These are phyloP conservation scores for Ustanciosporium gigantosporum DNA, from an alignment of 1,284 basidiomycete species.

Conservation along the genomic window DNA sequence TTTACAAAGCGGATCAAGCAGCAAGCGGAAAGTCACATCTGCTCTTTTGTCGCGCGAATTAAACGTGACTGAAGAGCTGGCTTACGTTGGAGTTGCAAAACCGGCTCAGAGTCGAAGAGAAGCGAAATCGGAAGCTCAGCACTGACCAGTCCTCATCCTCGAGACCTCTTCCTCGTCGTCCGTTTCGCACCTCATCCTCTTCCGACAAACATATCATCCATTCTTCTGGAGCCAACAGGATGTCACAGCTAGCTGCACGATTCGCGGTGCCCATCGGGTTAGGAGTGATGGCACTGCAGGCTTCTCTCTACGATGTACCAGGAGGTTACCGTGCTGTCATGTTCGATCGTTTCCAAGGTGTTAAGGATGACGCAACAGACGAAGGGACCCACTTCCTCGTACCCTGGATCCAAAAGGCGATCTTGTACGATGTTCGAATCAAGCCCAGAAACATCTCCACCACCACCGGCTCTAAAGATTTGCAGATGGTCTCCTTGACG, in stretches of 20 bases:
- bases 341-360: constrained; percentile 96
- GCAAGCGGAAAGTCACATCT: too few species aligned
- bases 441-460: constrained; percentile 95
- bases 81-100: background rate
- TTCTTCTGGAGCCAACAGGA: too few species aligned
- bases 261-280: constrained; percentile 59
- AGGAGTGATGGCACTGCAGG: constrained; percentile 59
- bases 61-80: too few species aligned
- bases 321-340: constrained; percentile 89
- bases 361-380: constrained; percentile 62
- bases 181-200: too few species aligned
- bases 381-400: constrained; percentile 97
- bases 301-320: constrained; percentile 61
- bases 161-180: too few species aligned
- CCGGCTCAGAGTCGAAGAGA: too few species aligned
- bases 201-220: background rate
- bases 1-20: too few species aligned
- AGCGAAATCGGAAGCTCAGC: background rate
- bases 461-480: constrained; percentile 89
- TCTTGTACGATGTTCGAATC: constrained; percentile 95
- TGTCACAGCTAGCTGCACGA: constrained; percentile 39
- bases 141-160: background rate
- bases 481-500: constrained; percentile 93
- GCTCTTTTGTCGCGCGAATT: too few species aligned
- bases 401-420: constrained; percentile 86